These are phyloP conservation scores for Firmiana major DNA, from an alignment of 345 rosid genomes.

Conservation along the genomic window DNA sequence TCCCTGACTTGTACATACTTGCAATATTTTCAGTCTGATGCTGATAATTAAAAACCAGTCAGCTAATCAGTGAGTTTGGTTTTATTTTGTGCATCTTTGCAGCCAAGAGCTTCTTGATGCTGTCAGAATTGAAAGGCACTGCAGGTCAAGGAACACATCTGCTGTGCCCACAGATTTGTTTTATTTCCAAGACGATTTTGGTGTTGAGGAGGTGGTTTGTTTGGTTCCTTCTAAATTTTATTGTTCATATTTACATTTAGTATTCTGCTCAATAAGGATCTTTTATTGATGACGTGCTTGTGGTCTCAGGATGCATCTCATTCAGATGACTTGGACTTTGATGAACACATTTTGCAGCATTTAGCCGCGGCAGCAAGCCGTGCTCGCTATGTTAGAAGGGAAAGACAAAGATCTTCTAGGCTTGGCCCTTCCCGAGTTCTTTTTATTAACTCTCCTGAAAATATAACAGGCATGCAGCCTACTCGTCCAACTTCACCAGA, in stretches of 20 bases:
- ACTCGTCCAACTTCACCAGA: conserved; percentile 17
- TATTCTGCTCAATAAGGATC: neutral
- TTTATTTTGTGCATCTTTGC: conserved; percentile 8
- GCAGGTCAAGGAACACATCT: conserved; percentile 42
- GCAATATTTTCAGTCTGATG: neutral
- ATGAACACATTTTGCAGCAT: conserved; percentile 62
- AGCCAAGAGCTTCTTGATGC: conserved; percentile 88
- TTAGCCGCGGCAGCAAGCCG: conserved; percentile 53
- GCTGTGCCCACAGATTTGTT: conserved; percentile 22
- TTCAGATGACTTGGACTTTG: conserved; percentile 53
- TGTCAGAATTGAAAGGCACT: conserved; percentile 52
- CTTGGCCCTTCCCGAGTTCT: conserved; percentile 33
- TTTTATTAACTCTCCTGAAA: conserved; percentile 28
- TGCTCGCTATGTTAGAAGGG: conserved; percentile 54
- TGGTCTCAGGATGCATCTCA: conserved; percentile 45
- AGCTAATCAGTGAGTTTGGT: conserved; percentile 6
- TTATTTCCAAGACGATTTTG: conserved; percentile 37
- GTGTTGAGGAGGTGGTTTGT: conserved; percentile 46
- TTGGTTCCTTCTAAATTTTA: conserved; percentile 11
- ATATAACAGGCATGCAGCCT: conserved; percentile 17
- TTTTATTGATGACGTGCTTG: neutral
- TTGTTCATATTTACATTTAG: neutral
- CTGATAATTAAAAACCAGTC: conserved; percentile 13
- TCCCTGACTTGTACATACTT: neutral
- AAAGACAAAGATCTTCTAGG: conserved; percentile 41